phyloP scores from a whole-genome alignment of 495 filamentous ascomycete genomes.

The Beverwykella pulmonaria region DNA sequence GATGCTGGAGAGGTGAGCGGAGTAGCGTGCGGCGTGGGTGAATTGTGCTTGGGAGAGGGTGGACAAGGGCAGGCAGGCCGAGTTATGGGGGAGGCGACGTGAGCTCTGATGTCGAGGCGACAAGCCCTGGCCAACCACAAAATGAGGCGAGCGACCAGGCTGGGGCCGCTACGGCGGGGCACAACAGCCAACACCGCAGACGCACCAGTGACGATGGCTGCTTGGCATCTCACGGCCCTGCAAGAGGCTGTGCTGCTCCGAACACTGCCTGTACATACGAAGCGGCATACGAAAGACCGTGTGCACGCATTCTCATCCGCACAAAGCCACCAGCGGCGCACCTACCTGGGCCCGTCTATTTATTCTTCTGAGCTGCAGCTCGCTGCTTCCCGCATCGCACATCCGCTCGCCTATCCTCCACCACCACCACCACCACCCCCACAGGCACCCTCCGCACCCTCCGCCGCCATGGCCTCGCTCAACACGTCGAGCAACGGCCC shows the following conservation, averaged over 20 bases:
- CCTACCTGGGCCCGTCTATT: background rate
- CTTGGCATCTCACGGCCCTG: constrained; percentile 7
- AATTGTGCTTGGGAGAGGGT: background rate
- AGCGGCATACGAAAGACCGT: background rate
- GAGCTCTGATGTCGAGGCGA: background rate
- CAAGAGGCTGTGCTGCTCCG: constrained; percentile 18
- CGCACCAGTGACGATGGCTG: constrained; percentile 11
- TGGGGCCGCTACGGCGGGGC: background rate
- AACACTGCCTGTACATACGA: background rate
- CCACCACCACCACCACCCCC: background rate
- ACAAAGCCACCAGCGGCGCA: background rate
- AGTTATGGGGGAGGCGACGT: background rate
- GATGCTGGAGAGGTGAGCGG: background rate
- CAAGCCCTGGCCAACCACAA: constrained; percentile 15
- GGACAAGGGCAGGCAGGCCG: background rate
- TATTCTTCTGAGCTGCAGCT: background rate
- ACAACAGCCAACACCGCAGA: background rate
- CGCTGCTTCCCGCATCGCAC: background rate
- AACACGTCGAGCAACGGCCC: constrained; percentile 89
- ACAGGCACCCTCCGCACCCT: background rate
- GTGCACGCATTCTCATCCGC: background rate
- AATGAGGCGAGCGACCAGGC: constrained; percentile 18
- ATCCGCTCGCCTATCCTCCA: background rate
- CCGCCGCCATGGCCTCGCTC: constrained; percentile 75
- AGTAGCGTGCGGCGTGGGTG: background rate